Evolutionary conservation across 2,329 filamentous ascomycete species (phyloP).

Genomic region (Didymella keratinophila): DNA sequence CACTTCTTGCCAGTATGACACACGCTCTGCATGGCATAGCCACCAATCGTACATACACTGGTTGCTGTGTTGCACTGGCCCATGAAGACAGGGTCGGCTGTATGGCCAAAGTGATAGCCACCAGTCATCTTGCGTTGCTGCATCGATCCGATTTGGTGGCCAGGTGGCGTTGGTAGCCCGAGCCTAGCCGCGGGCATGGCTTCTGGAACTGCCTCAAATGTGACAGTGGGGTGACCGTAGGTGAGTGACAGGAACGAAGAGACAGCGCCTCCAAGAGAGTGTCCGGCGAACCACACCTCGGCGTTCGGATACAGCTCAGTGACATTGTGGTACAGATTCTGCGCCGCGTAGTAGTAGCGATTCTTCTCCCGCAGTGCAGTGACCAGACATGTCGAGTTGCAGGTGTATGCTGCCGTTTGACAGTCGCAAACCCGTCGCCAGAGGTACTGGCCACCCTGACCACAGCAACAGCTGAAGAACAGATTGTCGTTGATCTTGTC

Average conservation of each 20-base stretch:
- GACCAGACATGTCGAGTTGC: slow-evolving; percentile 89
- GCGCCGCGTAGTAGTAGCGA: slow-evolving; percentile 87
- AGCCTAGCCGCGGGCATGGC: slow-evolving; percentile 84
- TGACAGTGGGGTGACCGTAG: slow-evolving; percentile 88
- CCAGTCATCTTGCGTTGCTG: slow-evolving; percentile 72
- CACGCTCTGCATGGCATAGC: slow-evolving; percentile 91
- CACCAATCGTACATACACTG: slow-evolving; percentile 86
- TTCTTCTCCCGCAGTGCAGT: slow-evolving; percentile 80
- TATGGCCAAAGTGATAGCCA: slow-evolving; percentile 91
- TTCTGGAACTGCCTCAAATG: slow-evolving; percentile 92
- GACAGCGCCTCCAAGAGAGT: slow-evolving; percentile 90
- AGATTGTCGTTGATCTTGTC: slow-evolving; percentile 98
- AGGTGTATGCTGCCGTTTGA: slow-evolving; percentile 83
- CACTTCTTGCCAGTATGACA: slow-evolving; percentile 91
- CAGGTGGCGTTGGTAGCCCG: slow-evolving; percentile 85
- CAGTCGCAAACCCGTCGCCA: slow-evolving; percentile 96
- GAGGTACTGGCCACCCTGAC: slow-evolving; percentile 86
- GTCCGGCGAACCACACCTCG: slow-evolving; percentile 87
- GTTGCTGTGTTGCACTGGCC: slow-evolving; percentile 91
- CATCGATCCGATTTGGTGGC: slow-evolving; percentile 72
- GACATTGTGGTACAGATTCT: slow-evolving; percentile 91
- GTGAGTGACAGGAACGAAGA: slow-evolving; percentile 89
- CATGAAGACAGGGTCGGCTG: slow-evolving; percentile 93
- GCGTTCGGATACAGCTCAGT: slow-evolving; percentile 85
- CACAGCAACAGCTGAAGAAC: slow-evolving; percentile 98